Conservation (phyloP, 139 green algal species). For the Dunaliella sp. region DNA sequence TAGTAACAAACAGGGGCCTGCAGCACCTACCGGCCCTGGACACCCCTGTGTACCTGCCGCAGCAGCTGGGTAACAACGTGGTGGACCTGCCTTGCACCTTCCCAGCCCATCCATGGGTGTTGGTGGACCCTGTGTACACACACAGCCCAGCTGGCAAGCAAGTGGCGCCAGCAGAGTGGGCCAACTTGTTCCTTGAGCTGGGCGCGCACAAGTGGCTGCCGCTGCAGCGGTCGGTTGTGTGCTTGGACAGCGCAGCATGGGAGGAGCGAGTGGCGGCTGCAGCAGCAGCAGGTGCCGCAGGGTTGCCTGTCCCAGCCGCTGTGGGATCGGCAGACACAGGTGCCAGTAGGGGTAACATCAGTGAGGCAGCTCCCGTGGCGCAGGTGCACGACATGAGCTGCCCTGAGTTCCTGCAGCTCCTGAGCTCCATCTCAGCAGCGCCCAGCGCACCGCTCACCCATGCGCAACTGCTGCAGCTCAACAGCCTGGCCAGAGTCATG, state of each 20-base stretch:
- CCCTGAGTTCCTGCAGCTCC: background rate
- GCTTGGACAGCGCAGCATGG: background rate
- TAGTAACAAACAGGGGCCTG: background rate
- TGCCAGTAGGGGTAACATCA: too few relatives aligned
- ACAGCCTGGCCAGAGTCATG: background rate
- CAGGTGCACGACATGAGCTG: background rate
- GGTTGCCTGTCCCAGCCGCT: too few relatives aligned
- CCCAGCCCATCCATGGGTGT: background rate
- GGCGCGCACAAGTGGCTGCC: background rate
- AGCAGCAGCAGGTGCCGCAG: background rate
- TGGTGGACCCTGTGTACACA: background rate
- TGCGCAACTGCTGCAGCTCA: background rate
- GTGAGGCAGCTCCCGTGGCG: too few relatives aligned
- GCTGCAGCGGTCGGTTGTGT: background rate
- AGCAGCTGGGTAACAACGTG: background rate
- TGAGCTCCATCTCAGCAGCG: background rate
- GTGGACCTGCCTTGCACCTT: background rate
- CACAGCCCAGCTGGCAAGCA: background rate
- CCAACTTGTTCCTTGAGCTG: background rate
- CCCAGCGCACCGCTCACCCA: background rate
- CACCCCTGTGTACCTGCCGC: background rate
- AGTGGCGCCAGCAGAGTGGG: background rate
- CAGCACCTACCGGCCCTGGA: background rate
- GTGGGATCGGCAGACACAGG: too few relatives aligned
- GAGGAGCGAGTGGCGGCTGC: background rate